A percentile compares a stretch with the other conserved stretches of the same genome.
Conservation (phyloP, 1,284 basidiomycete genomes). For the Omphalotus olearius region DNA sequence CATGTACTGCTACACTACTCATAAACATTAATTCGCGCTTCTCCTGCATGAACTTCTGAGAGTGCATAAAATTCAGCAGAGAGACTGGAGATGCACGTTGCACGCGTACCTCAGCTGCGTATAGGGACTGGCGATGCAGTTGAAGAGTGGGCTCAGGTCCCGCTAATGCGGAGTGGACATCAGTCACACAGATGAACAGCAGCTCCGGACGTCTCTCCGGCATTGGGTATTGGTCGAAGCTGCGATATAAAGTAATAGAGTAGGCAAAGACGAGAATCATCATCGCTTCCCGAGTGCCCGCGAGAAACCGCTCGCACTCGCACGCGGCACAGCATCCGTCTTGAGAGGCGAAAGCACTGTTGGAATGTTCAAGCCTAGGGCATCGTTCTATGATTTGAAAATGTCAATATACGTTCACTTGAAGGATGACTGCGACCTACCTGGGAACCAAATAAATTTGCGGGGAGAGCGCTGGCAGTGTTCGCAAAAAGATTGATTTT, state of each 20-base stretch:
- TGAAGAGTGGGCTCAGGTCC: no score
- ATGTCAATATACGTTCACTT: not conserved
- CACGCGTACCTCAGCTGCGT: no score
- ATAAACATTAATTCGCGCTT: no score
- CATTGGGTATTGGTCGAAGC: no score
- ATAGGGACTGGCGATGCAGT: no score
- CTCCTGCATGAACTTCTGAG: no score
- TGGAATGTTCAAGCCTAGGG: constrained; percentile 52
- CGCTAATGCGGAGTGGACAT: no score
- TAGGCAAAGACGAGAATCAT: not conserved
- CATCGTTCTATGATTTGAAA: constrained; percentile 9
- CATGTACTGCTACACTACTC: no score
- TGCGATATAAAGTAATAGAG: no score
- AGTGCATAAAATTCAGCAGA: not conserved
- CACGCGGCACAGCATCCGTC: constrained; percentile 47
- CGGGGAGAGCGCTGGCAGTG: constrained; percentile 25
- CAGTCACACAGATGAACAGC: no score
- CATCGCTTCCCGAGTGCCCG: not conserved
- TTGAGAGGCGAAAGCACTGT: constrained; percentile 61
- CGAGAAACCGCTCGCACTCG: constrained; percentile 16
- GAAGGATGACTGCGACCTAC: constrained; percentile 21
- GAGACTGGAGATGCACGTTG: not conserved
- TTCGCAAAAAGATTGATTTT: constrained; percentile 53
- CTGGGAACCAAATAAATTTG: constrained; percentile 26
- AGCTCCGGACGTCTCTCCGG: no score